Percentiles rank a stretch among this genome's conserved stretches.
Evolutionary conservation across 768 basidiomycete genomes (phyloP).

Genomic region (Cystobasidium tubakii): DNA sequence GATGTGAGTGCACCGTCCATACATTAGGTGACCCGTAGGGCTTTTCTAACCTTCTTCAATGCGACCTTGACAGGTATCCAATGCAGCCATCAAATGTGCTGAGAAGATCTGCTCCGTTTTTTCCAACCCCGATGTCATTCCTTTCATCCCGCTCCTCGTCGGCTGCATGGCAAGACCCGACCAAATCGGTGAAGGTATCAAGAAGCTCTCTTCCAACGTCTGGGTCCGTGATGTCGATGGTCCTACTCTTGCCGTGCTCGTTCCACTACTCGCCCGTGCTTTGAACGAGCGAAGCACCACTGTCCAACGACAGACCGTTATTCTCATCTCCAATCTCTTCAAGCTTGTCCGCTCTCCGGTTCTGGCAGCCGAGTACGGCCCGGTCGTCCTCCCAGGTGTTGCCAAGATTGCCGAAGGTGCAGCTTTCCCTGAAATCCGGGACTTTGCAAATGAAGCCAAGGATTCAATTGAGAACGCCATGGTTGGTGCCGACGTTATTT

Average conservation of each 20-base stretch:
- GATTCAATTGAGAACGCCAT: slow-evolving; percentile 57
- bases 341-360: slow-evolving; percentile 89
- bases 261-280: slow-evolving; percentile 81
- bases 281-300: slow-evolving; percentile 95
- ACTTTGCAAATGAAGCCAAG: slow-evolving; percentile 79
- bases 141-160: slow-evolving; percentile 81
- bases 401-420: slow-evolving; percentile 81
- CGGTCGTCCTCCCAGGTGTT: slow-evolving; percentile 79
- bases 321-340: slow-evolving; percentile 91
- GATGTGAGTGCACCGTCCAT: slow-evolving; percentile 58
- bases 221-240: slow-evolving; percentile 96
- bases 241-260: slow-evolving; percentile 91
- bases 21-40: not conserved
- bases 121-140: slow-evolving; percentile 83
- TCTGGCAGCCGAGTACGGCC: slow-evolving; percentile 81
- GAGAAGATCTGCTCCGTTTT: slow-evolving; percentile 81
- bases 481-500: slow-evolving; percentile 57
- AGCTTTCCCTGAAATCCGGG: slow-evolving; percentile 94
- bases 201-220: slow-evolving; percentile 85
- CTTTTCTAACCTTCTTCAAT: not conserved
- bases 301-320: slow-evolving; percentile 80
- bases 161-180: slow-evolving; percentile 87
- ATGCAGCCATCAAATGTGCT: slow-evolving; percentile 79
- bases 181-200: slow-evolving; percentile 82
- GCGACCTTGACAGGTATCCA: slow-evolving; percentile 61